Evolutionary conservation across 2,329 filamentous ascomycete species (phyloP).

Genomic region (Epichloe brachyelytri): DNA sequence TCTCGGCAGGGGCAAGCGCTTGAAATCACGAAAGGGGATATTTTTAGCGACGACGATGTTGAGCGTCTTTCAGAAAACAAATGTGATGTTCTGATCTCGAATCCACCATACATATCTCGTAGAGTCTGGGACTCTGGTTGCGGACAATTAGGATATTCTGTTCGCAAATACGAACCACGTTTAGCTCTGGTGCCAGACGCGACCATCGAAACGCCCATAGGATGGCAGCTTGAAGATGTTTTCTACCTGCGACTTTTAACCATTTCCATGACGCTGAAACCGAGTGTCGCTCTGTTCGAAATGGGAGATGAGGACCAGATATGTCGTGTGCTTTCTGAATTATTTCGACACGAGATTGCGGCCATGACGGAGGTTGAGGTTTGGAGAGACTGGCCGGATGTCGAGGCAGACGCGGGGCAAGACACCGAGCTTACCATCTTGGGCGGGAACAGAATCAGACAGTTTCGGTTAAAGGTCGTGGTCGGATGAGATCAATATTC

Average conservation of each 20-base stretch:
- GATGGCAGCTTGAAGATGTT: conserved; percentile 30
- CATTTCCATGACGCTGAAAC: conserved; percentile 34
- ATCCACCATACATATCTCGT: conserved; percentile 81
- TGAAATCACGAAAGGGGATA: conserved; percentile 33
- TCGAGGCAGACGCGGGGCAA: conserved; percentile 18
- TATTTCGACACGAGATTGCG: conserved; percentile 16
- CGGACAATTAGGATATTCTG: conserved; percentile 50
- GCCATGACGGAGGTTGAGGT: conserved; percentile 40
- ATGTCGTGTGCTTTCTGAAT: conserved; percentile 42
- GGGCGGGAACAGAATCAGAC: conserved; percentile 4
- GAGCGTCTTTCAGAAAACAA: conserved; percentile 9
- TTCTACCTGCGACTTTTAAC: conserved; percentile 58
- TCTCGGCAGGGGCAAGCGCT: conserved; percentile 17
- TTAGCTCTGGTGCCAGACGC: conserved; percentile 56
- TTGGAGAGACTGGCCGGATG: conserved; percentile 57
- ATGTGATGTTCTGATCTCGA: conserved; percentile 64
- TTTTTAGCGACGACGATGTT: conserved; percentile 33
- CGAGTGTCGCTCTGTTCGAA: conserved; percentile 53
- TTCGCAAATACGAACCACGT: conserved; percentile 69
- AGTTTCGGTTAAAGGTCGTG: conserved; percentile 32
- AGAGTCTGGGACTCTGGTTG: conserved; percentile 25
- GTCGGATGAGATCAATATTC: conserved; percentile 33
- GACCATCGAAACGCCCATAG: conserved; percentile 15
- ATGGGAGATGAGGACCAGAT: conserved; percentile 60
- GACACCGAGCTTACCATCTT: conserved; percentile 12